phyloP scores from a whole-genome alignment of 73 alveolate genomes.

The Halteria grandinella region DNA sequence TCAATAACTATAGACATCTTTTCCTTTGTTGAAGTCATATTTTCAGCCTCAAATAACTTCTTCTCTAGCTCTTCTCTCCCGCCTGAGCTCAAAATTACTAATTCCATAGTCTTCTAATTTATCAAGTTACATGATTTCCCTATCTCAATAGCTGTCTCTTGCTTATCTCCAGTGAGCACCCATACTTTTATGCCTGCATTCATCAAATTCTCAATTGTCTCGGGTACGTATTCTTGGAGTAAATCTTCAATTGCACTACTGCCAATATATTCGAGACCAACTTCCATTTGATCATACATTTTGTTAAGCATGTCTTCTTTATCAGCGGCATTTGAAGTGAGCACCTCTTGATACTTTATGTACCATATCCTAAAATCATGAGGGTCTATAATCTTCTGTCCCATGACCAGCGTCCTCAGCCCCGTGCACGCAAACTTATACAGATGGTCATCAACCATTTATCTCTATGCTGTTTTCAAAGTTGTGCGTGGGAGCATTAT shows the following conservation, averaged over 20 bases:
- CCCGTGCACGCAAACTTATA: conserved; percentile 91
- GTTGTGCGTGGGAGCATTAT: conserved; percentile 68
- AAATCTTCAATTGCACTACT: conserved; percentile 97
- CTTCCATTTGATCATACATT: conserved; percentile 81
- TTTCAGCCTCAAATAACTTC: conserved; percentile 50
- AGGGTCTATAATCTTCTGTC: conserved; percentile 67
- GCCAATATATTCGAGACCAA: conserved; percentile 85
- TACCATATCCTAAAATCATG: conserved; percentile 74
- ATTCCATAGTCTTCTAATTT: conserved; percentile 67
- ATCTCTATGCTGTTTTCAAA: conserved; percentile 31
- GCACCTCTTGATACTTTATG: conserved; percentile 52
- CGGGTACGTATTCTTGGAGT: conserved; percentile 97
- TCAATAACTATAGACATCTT: conserved; percentile 83
- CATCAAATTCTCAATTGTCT: conserved; percentile 88
- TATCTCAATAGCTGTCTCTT: conserved; percentile 94
- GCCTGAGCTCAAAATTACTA: conserved; percentile 49
- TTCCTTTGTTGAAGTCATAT: conserved; percentile 26
- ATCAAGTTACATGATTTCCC: conserved; percentile 84
- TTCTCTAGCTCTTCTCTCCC: conserved; percentile 65
- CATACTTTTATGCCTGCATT: conserved; percentile 93
- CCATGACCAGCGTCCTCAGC: conserved; percentile 90
- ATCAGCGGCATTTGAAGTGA: conserved; percentile 32
- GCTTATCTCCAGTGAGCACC: conserved; percentile 97
- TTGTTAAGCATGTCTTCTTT: conserved; percentile 63
- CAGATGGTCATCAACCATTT: conserved; percentile 73